Conservation (phyloP, 441 rosid species). For the Populus hybrid region DNA sequence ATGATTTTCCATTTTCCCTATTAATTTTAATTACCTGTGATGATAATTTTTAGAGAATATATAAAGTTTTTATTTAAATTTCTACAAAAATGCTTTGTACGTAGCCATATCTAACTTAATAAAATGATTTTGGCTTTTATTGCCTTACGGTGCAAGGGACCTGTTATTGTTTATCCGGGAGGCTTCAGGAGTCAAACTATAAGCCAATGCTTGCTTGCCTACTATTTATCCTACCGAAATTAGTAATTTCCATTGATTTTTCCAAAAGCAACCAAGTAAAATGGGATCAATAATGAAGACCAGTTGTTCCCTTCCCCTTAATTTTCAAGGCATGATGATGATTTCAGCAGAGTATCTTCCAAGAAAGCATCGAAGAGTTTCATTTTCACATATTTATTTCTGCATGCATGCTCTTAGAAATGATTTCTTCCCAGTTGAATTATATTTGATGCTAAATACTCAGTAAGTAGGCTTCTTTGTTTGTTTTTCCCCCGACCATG, state of each 20-base stretch:
- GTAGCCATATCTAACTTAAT: not conserved
- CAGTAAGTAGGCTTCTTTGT: not conserved
- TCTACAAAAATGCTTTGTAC: not conserved
- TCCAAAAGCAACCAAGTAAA: not conserved
- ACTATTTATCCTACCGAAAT: not conserved
- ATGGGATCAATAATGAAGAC: not conserved
- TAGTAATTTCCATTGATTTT: not conserved
- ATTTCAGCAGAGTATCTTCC: not conserved
- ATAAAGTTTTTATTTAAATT: too few species aligned
- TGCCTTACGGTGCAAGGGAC: conserved; percentile 4
- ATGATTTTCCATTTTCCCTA: too few species aligned
- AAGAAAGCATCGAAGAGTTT: not conserved
- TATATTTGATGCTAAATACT: not conserved
- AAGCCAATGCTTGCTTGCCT: conserved; percentile 15
- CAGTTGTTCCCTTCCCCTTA: not conserved
- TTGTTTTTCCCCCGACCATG: not conserved
- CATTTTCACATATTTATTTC: not conserved
- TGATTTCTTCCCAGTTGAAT: not conserved
- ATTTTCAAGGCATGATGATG: not conserved
- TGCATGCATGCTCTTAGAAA: not conserved
- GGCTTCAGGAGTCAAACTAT: conserved; percentile 14
- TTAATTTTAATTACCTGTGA: not conserved
- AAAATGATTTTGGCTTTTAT: not conserved
- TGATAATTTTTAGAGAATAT: not conserved
- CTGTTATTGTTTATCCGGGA: not conserved